Base-by-base conservation (phyloP, 805 yeast species). In the Metschnikowia rubicola region DNA sequence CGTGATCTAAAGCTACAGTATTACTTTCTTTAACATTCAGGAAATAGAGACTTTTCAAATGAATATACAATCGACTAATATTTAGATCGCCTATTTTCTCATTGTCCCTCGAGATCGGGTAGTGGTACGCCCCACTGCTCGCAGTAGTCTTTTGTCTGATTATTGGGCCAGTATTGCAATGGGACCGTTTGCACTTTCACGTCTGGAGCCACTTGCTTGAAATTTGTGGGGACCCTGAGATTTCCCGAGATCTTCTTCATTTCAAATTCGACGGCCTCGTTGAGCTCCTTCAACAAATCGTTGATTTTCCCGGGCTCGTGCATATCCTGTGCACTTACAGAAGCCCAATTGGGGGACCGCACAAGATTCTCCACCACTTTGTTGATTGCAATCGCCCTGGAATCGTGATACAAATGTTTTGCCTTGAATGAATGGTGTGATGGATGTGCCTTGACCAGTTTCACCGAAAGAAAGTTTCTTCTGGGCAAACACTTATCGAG, bases 401-500 rank as follows among this genome's bases (percentile, higher is more conserved):
- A 55, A 41, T 69, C 71, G 43, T 63, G 62, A 46, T 48, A 61
- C 6, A 73, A 52, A 2, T 49, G 35, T 2, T 35, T 12, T 10
- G 50, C 30, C 6, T 37, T 30, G 7, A 26, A 37, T 1, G 62
- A 58, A 3, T 55, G 52, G 44, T 61, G 66, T 10, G 29, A 28
- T 1, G 37, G 10, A 9, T 34, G 32, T 1, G 39, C 30, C 15
- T 47, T 71, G 3, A 86, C 64, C 0, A 74, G 70, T 12, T 81
- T 21, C 4, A 77, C 56, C 48, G 84, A 84, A 9, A 89, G 52
- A 59, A 76, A 88, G 21, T 68, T 58, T 19, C 96, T 69, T 13
- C 74, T 66, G 1, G 89, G 88, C 1, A 86, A 68, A 56, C 96
- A 88, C 63, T 92, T 92, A 61, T 91, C 97, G 28, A 92, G 71